Base-by-base conservation (phyloP, 192 early-diverging fungal species). In the Coemansia sp. region DNA sequence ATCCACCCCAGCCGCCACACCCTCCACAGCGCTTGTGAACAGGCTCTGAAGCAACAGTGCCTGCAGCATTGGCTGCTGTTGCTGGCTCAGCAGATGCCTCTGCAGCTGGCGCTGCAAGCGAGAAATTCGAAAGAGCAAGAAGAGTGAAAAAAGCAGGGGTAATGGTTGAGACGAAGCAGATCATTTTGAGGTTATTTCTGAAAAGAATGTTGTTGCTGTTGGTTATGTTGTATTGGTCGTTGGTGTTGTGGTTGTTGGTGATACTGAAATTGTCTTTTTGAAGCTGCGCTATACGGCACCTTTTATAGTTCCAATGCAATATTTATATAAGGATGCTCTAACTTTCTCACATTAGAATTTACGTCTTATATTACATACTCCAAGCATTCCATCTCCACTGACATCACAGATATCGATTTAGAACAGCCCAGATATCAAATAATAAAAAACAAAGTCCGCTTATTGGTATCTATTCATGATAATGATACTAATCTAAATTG, bases 1-100 rank as follows among this genome's bases (percentile, higher is more conserved):
- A 51, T 18, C 48, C 48, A 51, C 48, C 48, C 18, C 18, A 51
- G 3, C 48, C 48, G 16, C 48, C 48, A 21, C 48, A 51, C 8
- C 49, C 49, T 18, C 49, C 49, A 22, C 49, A 52, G 39, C 56
- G 56, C 56, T 58, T 58, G 56, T 8, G 8, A 6, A 40, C 26
- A n/a, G 4, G 56, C 12, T 3, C 15, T 7, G 32, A 6, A 52
- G 2, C 4, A 52, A 2, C 8, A 8, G 51, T 8, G 8, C 8
- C 15, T n/a, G 51, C 51, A 52, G 8, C 1, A n/a, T 8, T n/a
- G 7, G 26, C 36, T n/a, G 37, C 56, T 12, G 37, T 36, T 15
- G 37, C 56, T 11, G 37, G 56, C 49, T 6, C 49, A 22, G 49
- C 5, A 19, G 49, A 22, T 7, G 49, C 49, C 1, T 52, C 21